Evolutionary conservation across 768 basidiomycete genomes (phyloP).

Genomic region (Xerocomellus dryophilus): DNA sequence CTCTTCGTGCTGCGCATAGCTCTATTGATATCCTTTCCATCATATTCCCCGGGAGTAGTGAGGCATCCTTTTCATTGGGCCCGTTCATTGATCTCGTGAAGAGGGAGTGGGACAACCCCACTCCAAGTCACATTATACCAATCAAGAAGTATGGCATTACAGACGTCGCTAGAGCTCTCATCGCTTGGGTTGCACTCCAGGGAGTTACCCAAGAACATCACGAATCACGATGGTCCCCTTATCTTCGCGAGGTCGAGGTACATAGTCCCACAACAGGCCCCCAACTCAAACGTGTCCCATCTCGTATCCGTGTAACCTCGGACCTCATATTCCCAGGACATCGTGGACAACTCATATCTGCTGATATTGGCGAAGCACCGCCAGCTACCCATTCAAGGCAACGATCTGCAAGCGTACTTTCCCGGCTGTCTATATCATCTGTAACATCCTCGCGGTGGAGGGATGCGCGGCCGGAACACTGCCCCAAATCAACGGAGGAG

Average conservation of each 20-base stretch:
- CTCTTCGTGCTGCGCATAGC: slow-evolving; percentile 68
- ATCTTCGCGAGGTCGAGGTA: slow-evolving; percentile 64
- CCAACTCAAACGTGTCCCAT: slow-evolving; percentile 35
- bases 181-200: slow-evolving; percentile 79
- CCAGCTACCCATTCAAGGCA: slow-evolving; percentile 29
- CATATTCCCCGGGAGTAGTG: slow-evolving; percentile 72
- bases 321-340: slow-evolving; percentile 66
- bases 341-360: slow-evolving; percentile 72
- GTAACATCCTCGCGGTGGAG: slow-evolving; percentile 25
- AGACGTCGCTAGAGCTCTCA: slow-evolving; percentile 64
- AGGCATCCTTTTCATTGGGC: slow-evolving; percentile 76
- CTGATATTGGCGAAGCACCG: slow-evolving; percentile 71
- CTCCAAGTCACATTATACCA: slow-evolving; percentile 50
- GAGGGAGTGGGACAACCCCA: slow-evolving; percentile 66
- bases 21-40: slow-evolving; percentile 71
- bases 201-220: slow-evolving; percentile 80
- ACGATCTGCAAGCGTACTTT: slow-evolving; percentile 29
- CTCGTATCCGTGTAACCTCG: slow-evolving; percentile 70
- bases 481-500: slow-evolving; percentile 40
- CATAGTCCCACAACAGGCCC: slow-evolving; percentile 41
- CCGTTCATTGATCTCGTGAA: slow-evolving; percentile 80
- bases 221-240: slow-evolving; percentile 64
- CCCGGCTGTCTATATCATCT: slow-evolving; percentile 27
- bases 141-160: slow-evolving; percentile 60
- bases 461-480: slow-evolving; percentile 23